Evolutionary conservation across 805 yeast genomes (phyloP).

Genomic region (Peterozyma toletana): DNA sequence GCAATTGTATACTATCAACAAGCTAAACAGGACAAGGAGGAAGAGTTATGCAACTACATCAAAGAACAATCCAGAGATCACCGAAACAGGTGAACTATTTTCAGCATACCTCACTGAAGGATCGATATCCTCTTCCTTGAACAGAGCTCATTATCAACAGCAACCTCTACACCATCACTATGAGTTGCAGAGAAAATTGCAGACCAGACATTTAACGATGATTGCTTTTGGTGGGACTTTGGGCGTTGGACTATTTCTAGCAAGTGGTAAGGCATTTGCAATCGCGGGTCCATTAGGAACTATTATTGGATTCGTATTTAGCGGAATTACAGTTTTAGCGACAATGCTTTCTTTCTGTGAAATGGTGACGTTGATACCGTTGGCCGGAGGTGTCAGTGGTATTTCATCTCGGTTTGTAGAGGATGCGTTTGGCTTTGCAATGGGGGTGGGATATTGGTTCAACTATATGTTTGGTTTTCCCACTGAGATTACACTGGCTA

Average conservation of each 20-base stretch:
- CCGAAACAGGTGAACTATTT: too few relatives aligned
- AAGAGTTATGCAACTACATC: background rate
- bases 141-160: too few relatives aligned
- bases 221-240: conserved; percentile 73
- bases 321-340: conserved; percentile 59
- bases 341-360: conserved; percentile 78
- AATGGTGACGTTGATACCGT: conserved; percentile 72
- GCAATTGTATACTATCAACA: conserved; percentile 1
- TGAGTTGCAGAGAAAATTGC: conserved; percentile 33
- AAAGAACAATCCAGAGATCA: too few relatives aligned
- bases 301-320: conserved; percentile 53
- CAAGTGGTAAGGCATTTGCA: conserved; percentile 65
- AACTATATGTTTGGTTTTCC: conserved; percentile 70
- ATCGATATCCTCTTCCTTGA: too few relatives aligned
- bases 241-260: conserved; percentile 71
- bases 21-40: background rate
- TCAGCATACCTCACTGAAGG: too few relatives aligned
- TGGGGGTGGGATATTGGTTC: conserved; percentile 69
- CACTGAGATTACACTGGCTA: conserved; percentile 74
- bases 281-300: conserved; percentile 78
- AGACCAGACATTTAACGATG: conserved; percentile 66
- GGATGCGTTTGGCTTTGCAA: conserved; percentile 69
- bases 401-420: conserved; percentile 69
- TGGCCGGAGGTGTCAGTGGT: conserved; percentile 73
- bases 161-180: background rate